Conservation (phyloP, 1,284 basidiomycete genomes). For the Apiotrichum porosum region DNA sequence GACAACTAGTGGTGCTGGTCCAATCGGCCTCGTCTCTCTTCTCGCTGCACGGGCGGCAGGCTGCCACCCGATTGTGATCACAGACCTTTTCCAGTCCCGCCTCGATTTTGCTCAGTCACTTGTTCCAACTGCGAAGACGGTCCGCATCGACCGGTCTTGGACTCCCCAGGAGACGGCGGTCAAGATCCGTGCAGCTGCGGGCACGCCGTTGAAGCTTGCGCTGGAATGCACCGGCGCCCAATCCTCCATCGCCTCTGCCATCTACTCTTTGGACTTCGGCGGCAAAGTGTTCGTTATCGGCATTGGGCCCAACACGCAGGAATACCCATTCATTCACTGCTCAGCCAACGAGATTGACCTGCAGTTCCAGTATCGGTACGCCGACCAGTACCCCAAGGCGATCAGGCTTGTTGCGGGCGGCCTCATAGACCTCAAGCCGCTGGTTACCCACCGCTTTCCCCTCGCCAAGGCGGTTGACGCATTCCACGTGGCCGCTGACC, state of each 20-base stretch:
- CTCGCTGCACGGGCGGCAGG: constrained; percentile 54
- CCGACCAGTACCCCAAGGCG: constrained; percentile 66
- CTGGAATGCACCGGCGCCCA: constrained; percentile 72
- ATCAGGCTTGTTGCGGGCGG: constrained; percentile 73
- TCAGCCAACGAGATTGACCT: constrained; percentile 54
- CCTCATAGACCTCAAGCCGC: constrained; percentile 76
- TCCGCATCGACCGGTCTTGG: no score
- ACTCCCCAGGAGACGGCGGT: constrained; percentile 36
- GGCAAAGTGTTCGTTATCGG: constrained; percentile 55
- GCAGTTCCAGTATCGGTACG: constrained; percentile 52
- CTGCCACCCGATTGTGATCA: constrained; percentile 54
- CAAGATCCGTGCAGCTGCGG: constrained; percentile 43
- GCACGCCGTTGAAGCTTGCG: constrained; percentile 35
- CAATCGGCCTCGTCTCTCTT: constrained; percentile 55
- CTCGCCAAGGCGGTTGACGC: constrained; percentile 71
- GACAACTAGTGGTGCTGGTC: constrained; percentile 49
- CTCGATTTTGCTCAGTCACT: no score
- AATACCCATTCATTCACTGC: constrained; percentile 52
- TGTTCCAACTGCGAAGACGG: no score
- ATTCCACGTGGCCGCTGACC: constrained; percentile 57
- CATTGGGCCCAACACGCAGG: constrained; percentile 51
- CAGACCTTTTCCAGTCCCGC: constrained; percentile 52
- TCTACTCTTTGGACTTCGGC: constrained; percentile 54
- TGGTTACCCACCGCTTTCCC: constrained; percentile 79
- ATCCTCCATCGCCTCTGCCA: constrained; percentile 73